Percentiles rank a stretch among this genome's conserved stretches.
Conservation (phyloP, 2,329 filamentous ascomycete genomes). For the Cercospora canescens region DNA sequence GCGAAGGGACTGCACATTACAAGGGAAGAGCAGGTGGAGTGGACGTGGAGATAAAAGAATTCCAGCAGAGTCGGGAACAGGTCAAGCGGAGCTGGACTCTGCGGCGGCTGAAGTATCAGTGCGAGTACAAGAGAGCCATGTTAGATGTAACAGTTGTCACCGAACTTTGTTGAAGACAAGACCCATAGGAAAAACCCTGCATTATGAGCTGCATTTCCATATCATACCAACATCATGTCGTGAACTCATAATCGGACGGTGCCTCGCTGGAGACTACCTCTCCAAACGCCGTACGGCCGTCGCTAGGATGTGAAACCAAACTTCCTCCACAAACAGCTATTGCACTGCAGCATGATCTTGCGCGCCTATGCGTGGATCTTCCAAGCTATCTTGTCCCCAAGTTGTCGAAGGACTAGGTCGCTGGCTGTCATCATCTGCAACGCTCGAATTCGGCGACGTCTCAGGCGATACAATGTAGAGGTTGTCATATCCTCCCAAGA, state of each 20-base stretch:
- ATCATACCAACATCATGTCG: background rate
- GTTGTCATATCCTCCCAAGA: slow-evolving; percentile 48
- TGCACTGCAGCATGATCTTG: slow-evolving; percentile 3
- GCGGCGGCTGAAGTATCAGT: too few species aligned
- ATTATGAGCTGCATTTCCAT: background rate
- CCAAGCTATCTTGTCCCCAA: slow-evolving; percentile 27
- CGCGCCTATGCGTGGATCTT: slow-evolving; percentile 6
- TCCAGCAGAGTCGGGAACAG: background rate
- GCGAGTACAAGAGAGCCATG: too few species aligned
- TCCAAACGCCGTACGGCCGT: background rate
- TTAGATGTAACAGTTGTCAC: too few species aligned
- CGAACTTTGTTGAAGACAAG: too few species aligned
- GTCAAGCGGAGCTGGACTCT: background rate
- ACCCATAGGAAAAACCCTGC: too few species aligned
- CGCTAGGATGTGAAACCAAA: background rate
- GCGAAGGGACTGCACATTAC: background rate
- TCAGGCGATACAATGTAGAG: slow-evolving; percentile 52
- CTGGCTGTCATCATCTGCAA: slow-evolving; percentile 32
- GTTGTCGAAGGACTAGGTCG: slow-evolving; percentile 32
- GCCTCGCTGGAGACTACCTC: background rate
- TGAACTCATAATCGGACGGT: background rate
- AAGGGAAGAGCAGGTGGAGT: background rate
- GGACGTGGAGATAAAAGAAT: background rate
- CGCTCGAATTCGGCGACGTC: slow-evolving; percentile 37
- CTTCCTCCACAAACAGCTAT: background rate